Evolutionary conservation across 208 protist genomes (phyloP), one percentile per base, ranked within the genome.

Genomic region (Leishmania amazonensis): DNA sequence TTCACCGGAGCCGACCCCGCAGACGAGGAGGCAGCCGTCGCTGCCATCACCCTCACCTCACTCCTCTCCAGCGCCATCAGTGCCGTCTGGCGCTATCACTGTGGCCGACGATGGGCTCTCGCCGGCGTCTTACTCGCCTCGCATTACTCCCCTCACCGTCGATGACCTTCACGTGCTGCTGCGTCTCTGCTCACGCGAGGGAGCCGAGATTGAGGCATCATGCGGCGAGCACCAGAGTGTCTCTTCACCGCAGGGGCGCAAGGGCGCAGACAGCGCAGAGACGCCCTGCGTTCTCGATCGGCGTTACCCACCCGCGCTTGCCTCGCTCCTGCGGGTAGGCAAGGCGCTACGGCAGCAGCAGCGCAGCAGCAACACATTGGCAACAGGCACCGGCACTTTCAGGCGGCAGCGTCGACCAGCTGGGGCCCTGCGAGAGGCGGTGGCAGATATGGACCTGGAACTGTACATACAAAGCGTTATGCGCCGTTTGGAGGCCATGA

Each of bases 141-240:
- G 24, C 19, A 31, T 49, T 21, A 74, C 73, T 31, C 51, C 35
- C 1, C 80, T 88, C 53, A 79, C 81, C 1, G 58, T 78, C 21
- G 40, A 78, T 31, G 84, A 90, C 74, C 62, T 90, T 65, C 75
- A 88, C 58, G 3, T 57, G 31, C 62, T 90, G 67, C 78, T 90
- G 7, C 75, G 81, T 19, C 80, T 58, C 40, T 88, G 85, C 68
- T 15, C 60, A 74, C 24, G 42, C 68, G 68, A 35, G 54, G 19
- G 68, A 3, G 45, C 68, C 11, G 68, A 38, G 47, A 28, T 21
- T 13, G n/a, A 42, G 21, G 21, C 58, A 57, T 53, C 47, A 31
- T n/a, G 38, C n/a, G 73, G n/a, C 17, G 35, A 2, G n/a, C 42
- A n/a, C 19, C 47, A 58, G 51, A 42, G n/a, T 19, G 42, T 1